Evolutionary conservation across 2,329 filamentous ascomycete species (phyloP).

Genomic region (Thielaviopsis punctulata): DNA sequence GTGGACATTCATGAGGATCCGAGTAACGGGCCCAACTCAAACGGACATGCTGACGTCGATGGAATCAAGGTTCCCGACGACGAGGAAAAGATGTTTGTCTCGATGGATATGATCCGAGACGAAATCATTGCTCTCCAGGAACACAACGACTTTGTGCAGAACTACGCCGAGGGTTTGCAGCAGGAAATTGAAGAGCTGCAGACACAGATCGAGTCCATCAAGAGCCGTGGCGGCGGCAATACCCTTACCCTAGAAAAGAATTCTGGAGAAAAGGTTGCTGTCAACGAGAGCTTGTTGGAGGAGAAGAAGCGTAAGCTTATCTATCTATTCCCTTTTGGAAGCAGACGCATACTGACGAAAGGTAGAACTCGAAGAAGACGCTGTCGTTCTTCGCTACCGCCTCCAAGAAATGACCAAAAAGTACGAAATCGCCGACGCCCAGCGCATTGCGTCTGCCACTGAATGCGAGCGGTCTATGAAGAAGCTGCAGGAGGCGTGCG

Average conservation of each 20-base stretch:
- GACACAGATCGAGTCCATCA: slow-evolving; percentile 28
- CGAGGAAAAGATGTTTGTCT: slow-evolving; percentile 41
- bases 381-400: slow-evolving; percentile 41
- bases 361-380: slow-evolving; percentile 38
- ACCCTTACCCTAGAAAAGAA: slow-evolving; percentile 14
- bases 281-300: slow-evolving; percentile 23
- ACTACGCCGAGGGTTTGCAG: slow-evolving; percentile 35
- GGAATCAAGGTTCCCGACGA: slow-evolving; percentile 33
- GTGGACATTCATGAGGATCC: slow-evolving; percentile 24
- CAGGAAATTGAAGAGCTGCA: slow-evolving; percentile 34
- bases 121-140: slow-evolving; percentile 38
- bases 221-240: slow-evolving; percentile 24
- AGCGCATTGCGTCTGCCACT: slow-evolving; percentile 39
- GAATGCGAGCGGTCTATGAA: slow-evolving; percentile 49
- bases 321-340: too few relatives aligned
- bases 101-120: slow-evolving; percentile 43
- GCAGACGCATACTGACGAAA: background rate
- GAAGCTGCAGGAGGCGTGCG: slow-evolving; percentile 43
- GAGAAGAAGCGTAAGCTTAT: slow-evolving; percentile 39
- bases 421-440: slow-evolving; percentile 42
- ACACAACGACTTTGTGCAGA: slow-evolving; percentile 37
- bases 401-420: slow-evolving; percentile 47
- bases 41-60: slow-evolving; percentile 31
- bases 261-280: slow-evolving; percentile 9
- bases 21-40: slow-evolving; percentile 19